These are phyloP conservation scores for Mucor circinelloides DNA, from an alignment of 371 early-diverging fungal genomes.

Conservation along the genomic window DNA sequence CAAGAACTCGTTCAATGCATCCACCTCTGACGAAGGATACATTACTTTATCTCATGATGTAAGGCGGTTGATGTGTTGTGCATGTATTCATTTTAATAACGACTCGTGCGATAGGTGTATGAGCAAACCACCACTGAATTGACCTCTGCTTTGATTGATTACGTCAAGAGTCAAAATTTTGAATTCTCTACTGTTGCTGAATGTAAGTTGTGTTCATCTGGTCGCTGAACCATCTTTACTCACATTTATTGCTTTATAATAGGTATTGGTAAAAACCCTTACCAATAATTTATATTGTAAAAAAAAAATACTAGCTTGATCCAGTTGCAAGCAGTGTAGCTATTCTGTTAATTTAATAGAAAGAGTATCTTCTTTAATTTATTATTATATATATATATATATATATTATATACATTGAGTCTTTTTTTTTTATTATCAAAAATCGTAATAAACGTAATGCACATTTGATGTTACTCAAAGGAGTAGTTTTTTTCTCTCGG, in stretches of 20 bases:
- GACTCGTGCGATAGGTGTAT: slow-evolving; percentile 35
- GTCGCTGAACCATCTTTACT: not conserved
- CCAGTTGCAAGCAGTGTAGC: not conserved
- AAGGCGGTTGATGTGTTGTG: not conserved
- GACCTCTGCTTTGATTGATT: slow-evolving; percentile 32
- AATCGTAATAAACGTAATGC: not conserved
- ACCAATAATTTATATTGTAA: not conserved
- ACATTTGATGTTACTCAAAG: not conserved
- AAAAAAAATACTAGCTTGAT: not conserved
- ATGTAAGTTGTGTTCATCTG: slow-evolving; percentile 24
- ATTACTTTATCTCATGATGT: slow-evolving; percentile 36
- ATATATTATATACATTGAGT: not conserved
- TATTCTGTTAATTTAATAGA: slow-evolving; percentile 1
- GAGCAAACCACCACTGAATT: slow-evolving; percentile 43
- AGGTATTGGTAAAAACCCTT: slow-evolving; percentile 2
- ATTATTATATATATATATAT: not conserved
- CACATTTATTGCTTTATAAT: not conserved
- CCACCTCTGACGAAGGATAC: slow-evolving; percentile 9
- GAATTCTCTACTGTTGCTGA: slow-evolving; percentile 55
- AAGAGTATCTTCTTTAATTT: not conserved
- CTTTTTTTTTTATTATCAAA: too few relatives aligned
- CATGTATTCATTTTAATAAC: not conserved
- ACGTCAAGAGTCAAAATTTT: slow-evolving; percentile 35
- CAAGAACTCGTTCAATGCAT: not conserved
- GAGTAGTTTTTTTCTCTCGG: not conserved